Percentiles rank a stretch among this genome's conserved stretches.
phyloP scores from a whole-genome alignment of 202 grass and related monocot genomes.

The Setaria viridis region DNA sequence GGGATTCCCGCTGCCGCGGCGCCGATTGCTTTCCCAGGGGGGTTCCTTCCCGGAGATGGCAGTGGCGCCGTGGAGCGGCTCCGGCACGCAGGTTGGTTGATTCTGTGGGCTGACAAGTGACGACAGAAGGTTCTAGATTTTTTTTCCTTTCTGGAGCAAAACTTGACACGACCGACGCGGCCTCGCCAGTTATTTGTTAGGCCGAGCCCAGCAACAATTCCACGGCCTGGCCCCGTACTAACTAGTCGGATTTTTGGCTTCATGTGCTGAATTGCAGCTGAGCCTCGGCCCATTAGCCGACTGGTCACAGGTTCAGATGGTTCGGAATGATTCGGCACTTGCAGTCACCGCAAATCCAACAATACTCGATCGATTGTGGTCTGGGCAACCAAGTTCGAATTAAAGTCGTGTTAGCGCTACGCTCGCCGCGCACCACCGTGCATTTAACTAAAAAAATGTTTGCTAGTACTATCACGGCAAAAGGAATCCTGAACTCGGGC shows the following conservation, averaged over 20 bases:
- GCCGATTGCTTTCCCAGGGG: conserved; percentile 20
- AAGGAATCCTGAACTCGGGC: neutral
- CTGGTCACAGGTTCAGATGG: too few relatives aligned
- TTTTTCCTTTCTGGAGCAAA: conserved; percentile 36
- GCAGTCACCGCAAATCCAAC: neutral
- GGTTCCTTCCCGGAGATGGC: conserved; percentile 19
- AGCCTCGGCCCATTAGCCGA: too few relatives aligned
- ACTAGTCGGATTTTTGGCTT: too few relatives aligned
- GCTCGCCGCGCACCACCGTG: neutral
- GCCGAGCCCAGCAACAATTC: neutral
- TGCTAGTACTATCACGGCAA: neutral
- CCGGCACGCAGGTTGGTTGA: conserved; percentile 8
- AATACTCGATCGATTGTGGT: neutral
- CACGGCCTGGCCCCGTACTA: too few relatives aligned
- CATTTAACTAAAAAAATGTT: neutral
- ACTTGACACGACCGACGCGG: conserved; percentile 37
- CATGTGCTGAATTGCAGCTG: too few relatives aligned
- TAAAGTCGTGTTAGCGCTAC: conserved; percentile 27
- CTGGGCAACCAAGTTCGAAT: conserved; percentile 17
- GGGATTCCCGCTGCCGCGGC: neutral
- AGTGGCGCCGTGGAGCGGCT: neutral
- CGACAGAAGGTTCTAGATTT: conserved; percentile 64
- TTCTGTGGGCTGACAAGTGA: conserved; percentile 42
- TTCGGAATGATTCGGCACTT: neutral
- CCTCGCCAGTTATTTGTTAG: conserved; percentile 5